phyloP scores from a whole-genome alignment of 2,329 filamentous ascomycete genomes.

The Davidsoniella neocaledoniae region DNA sequence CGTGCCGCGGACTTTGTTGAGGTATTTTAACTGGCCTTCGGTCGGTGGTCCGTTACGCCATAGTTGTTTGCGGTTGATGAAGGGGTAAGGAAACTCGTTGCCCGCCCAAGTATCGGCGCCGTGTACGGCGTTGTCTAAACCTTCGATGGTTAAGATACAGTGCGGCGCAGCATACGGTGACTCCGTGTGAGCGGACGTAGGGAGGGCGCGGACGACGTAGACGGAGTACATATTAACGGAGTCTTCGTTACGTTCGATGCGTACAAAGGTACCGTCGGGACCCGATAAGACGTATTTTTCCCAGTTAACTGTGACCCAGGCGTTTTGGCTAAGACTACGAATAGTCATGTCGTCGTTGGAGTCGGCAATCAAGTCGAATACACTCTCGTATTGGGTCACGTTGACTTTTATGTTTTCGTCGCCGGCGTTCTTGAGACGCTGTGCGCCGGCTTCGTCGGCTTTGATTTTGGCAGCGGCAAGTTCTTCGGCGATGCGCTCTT shows the following conservation, averaged over 20 bases:
- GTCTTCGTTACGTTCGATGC: constrained; percentile 24
- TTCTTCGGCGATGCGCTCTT: constrained; percentile 7
- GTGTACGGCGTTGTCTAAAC: constrained; percentile 60
- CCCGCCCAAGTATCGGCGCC: constrained; percentile 67
- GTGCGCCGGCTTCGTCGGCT: constrained; percentile 2
- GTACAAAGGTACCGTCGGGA: constrained; percentile 43
- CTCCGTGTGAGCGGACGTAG: constrained; percentile 19
- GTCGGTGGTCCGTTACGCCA: constrained; percentile 58
- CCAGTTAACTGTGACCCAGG: constrained; percentile 69
- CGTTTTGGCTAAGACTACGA: constrained; percentile 51
- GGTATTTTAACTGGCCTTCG: constrained; percentile 46
- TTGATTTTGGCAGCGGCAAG: constrained; percentile 4
- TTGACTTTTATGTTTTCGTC: constrained; percentile 31
- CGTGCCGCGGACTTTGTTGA: constrained; percentile 47
- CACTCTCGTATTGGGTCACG: constrained; percentile 80
- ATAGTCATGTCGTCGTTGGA: constrained; percentile 65
- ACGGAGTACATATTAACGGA: constrained; percentile 11
- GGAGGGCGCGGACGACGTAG: constrained; percentile 28
- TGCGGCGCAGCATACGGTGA: constrained; percentile 46
- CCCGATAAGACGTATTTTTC: constrained; percentile 56
- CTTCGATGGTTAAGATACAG: constrained; percentile 45
- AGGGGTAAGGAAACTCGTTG: constrained; percentile 45
- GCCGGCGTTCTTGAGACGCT: not conserved
- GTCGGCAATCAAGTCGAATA: constrained; percentile 81
- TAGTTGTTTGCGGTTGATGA: constrained; percentile 46